Evolutionary conservation across 306 rosid genomes (phyloP).

Genomic region (Medicago ruthenica): DNA sequence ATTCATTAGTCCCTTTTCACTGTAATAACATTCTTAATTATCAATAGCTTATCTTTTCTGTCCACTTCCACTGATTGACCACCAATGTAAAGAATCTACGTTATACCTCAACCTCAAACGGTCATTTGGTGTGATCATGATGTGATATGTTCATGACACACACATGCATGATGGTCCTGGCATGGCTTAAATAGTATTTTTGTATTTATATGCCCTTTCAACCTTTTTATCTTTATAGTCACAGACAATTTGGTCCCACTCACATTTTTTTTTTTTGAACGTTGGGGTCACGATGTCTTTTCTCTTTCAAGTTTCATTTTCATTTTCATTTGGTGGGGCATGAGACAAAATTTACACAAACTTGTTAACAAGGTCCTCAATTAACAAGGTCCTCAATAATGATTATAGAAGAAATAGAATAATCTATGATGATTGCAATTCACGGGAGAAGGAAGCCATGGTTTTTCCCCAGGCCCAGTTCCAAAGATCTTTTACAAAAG

Average conservation of each 20-base stretch:
- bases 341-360: slow-evolving; percentile 38
- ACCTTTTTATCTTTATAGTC: background rate
- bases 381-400: slow-evolving; percentile 32
- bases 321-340: background rate
- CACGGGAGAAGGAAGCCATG: no score
- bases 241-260: slow-evolving; percentile 43
- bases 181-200: slow-evolving; percentile 54
- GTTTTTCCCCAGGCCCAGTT: no score
- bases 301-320: background rate
- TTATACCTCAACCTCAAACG: slow-evolving; percentile 50
- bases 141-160: slow-evolving; percentile 33
- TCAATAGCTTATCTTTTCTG: background rate
- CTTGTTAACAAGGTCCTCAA: slow-evolving; percentile 28
- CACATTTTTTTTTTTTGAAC: slow-evolving; percentile 41
- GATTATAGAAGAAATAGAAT: background rate
- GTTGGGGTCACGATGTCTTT: slow-evolving; percentile 47
- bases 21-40: background rate
- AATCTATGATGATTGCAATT: slow-evolving; percentile 28
- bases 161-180: slow-evolving; percentile 49
- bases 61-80: slow-evolving; percentile 11
- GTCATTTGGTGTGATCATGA: slow-evolving; percentile 39
- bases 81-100: background rate
- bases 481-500: no score
- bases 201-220: slow-evolving; percentile 28
- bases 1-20: background rate